These are phyloP conservation scores for Colletotrichum filicis DNA, from an alignment of 2,329 filamentous ascomycete genomes.

Conservation along the genomic window DNA sequence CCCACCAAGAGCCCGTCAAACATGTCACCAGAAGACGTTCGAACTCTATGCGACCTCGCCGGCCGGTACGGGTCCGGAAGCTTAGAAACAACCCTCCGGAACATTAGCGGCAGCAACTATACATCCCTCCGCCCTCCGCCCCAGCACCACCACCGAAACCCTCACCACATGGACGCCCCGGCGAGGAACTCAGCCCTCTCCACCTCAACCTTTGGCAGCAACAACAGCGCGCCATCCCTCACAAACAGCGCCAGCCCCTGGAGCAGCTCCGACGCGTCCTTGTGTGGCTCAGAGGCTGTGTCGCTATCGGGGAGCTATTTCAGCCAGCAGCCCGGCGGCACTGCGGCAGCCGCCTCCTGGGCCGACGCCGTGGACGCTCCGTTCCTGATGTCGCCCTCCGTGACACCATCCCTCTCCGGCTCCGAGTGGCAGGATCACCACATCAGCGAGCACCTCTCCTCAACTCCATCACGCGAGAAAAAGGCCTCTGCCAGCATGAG, in stretches of 20 bases:
- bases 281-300: slow-evolving; percentile 51
- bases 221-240: slow-evolving; percentile 51
- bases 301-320: slow-evolving; percentile 49
- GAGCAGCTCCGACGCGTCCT: slow-evolving; percentile 54
- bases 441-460: slow-evolving; percentile 1
- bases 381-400: slow-evolving; percentile 53
- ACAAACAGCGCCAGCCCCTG: slow-evolving; percentile 41
- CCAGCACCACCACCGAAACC: background rate
- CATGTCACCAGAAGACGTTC: slow-evolving; percentile 25
- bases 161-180: background rate
- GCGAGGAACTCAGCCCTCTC: slow-evolving; percentile 49
- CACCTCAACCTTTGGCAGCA: slow-evolving; percentile 54
- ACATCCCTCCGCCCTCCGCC: background rate
- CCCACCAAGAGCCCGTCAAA: background rate
- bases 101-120: slow-evolving; percentile 3
- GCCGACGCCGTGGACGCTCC: slow-evolving; percentile 48
- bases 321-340: slow-evolving; percentile 9
- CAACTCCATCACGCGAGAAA: slow-evolving; percentile 48
- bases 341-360: slow-evolving; percentile 45
- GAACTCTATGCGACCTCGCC: slow-evolving; percentile 15
- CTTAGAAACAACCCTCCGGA: slow-evolving; percentile 12
- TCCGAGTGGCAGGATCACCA: slow-evolving; percentile 27
- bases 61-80: slow-evolving; percentile 22
- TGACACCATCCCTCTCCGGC: slow-evolving; percentile 30
- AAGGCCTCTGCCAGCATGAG: slow-evolving; percentile 35